These are phyloP conservation scores for Chlorociboria aeruginascens DNA, from an alignment of 495 filamentous ascomycete species.

Conservation along the genomic window DNA sequence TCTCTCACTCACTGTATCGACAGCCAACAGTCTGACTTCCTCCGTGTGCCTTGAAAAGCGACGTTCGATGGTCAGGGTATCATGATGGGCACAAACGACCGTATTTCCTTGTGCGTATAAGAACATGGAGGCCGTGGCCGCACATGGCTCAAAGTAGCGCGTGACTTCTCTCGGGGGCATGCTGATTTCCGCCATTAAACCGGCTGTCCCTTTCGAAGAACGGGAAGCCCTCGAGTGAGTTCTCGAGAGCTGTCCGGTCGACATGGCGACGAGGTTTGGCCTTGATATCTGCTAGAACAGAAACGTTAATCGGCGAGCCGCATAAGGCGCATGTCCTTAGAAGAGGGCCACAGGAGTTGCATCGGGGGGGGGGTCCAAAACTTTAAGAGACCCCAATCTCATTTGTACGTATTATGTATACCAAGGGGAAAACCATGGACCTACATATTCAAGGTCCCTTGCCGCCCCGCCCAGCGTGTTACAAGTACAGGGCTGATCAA, in stretches of 20 bases:
- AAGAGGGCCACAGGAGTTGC: constrained; percentile 6
- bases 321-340: constrained; percentile 10
- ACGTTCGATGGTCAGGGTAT: constrained; percentile 81
- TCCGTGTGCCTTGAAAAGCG: constrained; percentile 77
- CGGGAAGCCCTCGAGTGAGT: constrained; percentile 43
- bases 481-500: constrained; percentile 21
- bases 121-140: constrained; percentile 77
- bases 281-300: constrained; percentile 12
- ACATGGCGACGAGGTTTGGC: constrained; percentile 29
- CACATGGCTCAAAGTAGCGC: constrained; percentile 66
- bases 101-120: constrained; percentile 71
- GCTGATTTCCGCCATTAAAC: constrained; percentile 29
- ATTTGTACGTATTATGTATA: constrained; percentile 1
- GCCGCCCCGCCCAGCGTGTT: constrained; percentile 16
- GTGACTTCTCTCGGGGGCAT: constrained; percentile 33
- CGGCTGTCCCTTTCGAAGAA: constrained; percentile 25
- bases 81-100: constrained; percentile 77
- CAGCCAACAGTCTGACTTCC: constrained; percentile 68
- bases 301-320: constrained; percentile 17
- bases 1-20: constrained; percentile 85
- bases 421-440: constrained; percentile 4
- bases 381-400: constrained; percentile 6
- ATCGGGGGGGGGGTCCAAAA: constrained; percentile 4
- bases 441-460: constrained; percentile 16
- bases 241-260: constrained; percentile 35